Percentiles rank a stretch among this genome's conserved stretches.
phyloP scores from a whole-genome alignment of 345 rosid species.

The Aurinia saxatilis region DNA sequence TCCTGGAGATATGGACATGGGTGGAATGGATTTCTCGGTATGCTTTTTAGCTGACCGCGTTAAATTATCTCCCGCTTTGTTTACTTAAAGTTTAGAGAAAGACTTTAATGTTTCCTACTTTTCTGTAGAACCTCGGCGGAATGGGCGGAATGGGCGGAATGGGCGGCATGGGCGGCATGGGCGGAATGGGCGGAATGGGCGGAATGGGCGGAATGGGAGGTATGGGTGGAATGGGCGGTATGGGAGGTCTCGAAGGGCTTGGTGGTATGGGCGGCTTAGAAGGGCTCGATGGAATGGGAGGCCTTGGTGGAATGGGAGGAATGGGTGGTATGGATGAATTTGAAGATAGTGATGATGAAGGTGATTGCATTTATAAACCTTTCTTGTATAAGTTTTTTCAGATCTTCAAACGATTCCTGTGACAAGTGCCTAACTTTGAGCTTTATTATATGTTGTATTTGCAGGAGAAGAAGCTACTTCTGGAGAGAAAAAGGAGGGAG shows the following conservation, averaged over 20 bases:
- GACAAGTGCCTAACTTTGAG: neutral
- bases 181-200: conserved; percentile 23
- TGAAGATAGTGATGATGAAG: conserved; percentile 90
- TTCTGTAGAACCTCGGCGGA: conserved; percentile 21
- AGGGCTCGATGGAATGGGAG: conserved; percentile 23
- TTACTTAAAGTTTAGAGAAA: neutral
- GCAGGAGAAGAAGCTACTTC: conserved; percentile 24
- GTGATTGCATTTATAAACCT: conserved; percentile 25
- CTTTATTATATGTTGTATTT: neutral
- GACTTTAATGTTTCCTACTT: neutral
- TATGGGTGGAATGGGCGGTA: conserved; percentile 26
- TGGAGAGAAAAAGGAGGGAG: conserved; percentile 17
- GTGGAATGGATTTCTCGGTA: conserved; percentile 33
- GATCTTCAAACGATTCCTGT: neutral
- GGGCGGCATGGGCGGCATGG: conserved; percentile 25
- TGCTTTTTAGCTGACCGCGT: neutral
- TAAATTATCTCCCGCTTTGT: neutral
- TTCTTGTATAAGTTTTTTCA: neutral
- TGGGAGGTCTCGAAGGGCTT: conserved; percentile 31
- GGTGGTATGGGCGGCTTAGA: conserved; percentile 14
- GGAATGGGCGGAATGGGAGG: conserved; percentile 15
- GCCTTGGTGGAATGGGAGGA: conserved; percentile 21
- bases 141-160: conserved; percentile 32
- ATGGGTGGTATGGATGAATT: conserved; percentile 55
- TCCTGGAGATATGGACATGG: conserved; percentile 40